Evolutionary conservation across 257 asterid species (phyloP), one percentile per base, ranked within the genome.

Genomic region (Primulina tabacum): DNA sequence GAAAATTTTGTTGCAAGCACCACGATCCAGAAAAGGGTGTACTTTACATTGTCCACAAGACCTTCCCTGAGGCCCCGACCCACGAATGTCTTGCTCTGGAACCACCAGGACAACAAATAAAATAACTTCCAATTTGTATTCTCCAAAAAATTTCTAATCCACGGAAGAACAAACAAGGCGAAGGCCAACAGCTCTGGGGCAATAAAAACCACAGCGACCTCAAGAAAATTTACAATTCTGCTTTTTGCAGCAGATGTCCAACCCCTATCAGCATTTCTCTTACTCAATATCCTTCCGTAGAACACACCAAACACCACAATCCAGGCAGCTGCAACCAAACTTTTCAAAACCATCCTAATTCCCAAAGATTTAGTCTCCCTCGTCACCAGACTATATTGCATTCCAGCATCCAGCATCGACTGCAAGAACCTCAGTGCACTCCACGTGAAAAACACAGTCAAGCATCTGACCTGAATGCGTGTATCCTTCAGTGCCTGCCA

Each of bases 21-120:
- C 29, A 72, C 78, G 43, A 94, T 72, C 99, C 99, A 94, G 83
- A 94, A 94, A 52, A 88, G 78, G 62, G 88, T 77, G 73, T 94
- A 94, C 83, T 91, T 94, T 21, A 94, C 65, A 78, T 84, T 94
- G 81, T 94, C 99, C 11, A 91, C 70, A 63, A 91, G 95, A 72
- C 99, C 99, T 86, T 94, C 97, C 77, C 97, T 91, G 61, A 94
- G 88, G 69, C 97, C 99, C 35, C 99, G 89, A 59, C 97, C 99
- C 77, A 94, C 97, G 73, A 89, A 94, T 43, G 83, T 86, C 77
- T 92, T 86, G 84, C 96, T 79, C 72, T 94, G 99, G 79, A 94
- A 94, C 99, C 99, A 94, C 99, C 99, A 94, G 6, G 95, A 80
- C 71, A 94, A 77, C 90, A 87, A 11, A 79, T 94, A 83, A 72